Percentiles rank a stretch among this genome's conserved stretches.
These are phyloP conservation scores for Colletotrichum sp. DNA, from an alignment of 2,329 filamentous ascomycete genomes.

Conservation along the genomic window DNA sequence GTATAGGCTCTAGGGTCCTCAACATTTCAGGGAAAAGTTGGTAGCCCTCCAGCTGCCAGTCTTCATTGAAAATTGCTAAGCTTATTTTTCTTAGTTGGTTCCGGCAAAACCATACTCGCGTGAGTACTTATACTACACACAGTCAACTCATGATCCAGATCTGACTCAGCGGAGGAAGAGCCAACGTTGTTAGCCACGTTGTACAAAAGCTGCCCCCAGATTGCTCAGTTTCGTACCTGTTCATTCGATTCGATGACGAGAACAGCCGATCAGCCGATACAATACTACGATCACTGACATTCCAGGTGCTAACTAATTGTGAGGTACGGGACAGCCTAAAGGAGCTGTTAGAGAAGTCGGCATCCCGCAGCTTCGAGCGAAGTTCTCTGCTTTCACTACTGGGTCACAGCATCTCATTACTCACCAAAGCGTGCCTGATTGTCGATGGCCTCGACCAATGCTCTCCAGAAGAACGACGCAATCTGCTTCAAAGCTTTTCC, in stretches of 20 bases:
- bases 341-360: accelerated
- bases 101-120: accelerated
- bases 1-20: accelerated
- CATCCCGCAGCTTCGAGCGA: accelerated
- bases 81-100: background rate
- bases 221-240: accelerated
- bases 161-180: background rate
- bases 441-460: background rate
- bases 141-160: accelerated
- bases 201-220: accelerated
- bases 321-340: accelerated
- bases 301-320: accelerated
- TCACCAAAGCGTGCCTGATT: accelerated
- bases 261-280: accelerated
- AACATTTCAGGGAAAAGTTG: background rate
- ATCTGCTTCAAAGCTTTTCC: background rate
- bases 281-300: accelerated
- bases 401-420: accelerated
- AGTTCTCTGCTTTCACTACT: accelerated
- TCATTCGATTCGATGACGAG: background rate
- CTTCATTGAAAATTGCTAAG: no score
- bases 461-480: accelerated
- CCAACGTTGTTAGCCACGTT: background rate
- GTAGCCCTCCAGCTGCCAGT: no score
- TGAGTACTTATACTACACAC: background rate